Evolutionary conservation across 225 moss, liverwort and hornwort genomes (phyloP).

Genomic region (Neckera pumila): DNA sequence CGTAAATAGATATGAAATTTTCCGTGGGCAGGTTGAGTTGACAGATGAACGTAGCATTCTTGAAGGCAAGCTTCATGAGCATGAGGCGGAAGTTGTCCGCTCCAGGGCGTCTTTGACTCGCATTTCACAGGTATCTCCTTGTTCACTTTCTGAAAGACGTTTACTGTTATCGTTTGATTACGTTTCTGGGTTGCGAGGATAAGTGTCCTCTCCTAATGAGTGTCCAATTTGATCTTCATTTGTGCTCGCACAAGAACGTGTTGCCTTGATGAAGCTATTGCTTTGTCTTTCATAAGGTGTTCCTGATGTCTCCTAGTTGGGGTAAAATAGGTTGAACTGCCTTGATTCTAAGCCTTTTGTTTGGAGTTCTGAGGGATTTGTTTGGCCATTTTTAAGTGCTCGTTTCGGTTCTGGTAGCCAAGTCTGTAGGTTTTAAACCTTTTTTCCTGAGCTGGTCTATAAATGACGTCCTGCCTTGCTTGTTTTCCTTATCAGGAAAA

Average conservation of each 20-base stretch:
- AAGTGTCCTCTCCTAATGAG: neutral
- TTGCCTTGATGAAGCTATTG: neutral
- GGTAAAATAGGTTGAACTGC: neutral
- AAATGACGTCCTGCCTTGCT: neutral
- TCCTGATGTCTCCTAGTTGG: neutral
- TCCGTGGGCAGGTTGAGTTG: slow-evolving; percentile 51
- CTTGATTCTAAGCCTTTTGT: neutral
- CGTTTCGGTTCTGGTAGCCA: neutral
- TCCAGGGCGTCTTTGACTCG: slow-evolving; percentile 58
- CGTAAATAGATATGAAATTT: neutral
- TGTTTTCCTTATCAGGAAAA: slow-evolving; percentile 52
- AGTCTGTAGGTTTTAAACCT: neutral
- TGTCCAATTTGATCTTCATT: neutral
- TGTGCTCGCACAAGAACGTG: neutral
- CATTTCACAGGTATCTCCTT: slow-evolving; percentile 52
- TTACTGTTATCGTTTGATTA: neutral
- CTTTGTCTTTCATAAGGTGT: neutral
- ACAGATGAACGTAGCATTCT: slow-evolving; percentile 78
- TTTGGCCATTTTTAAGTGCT: neutral
- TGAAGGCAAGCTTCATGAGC: slow-evolving; percentile 81
- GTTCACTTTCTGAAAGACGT: neutral
- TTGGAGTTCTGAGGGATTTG: neutral
- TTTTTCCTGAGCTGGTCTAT: neutral
- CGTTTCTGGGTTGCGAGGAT: neutral
- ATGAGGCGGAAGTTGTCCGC: slow-evolving; percentile 64